Base-by-base conservation (phyloP, 2,329 filamentous ascomycete genomes). In the Fusarium clavum region DNA sequence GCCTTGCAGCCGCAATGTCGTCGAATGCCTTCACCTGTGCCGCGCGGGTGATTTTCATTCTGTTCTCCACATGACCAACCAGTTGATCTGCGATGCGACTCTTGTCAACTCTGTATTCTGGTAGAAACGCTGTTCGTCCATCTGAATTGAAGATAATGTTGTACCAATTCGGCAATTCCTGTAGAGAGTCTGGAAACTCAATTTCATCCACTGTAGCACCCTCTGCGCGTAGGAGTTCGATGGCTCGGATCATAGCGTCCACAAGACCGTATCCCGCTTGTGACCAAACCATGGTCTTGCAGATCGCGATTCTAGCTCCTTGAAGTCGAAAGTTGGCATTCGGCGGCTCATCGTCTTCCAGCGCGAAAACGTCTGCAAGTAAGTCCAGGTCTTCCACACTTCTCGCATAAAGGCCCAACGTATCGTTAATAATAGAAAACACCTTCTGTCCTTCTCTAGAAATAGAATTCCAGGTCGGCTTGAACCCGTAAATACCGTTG, bases 341-440 rank as follows among this genome's bases (percentile, higher is more conserved):
- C 0, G 60, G 55, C 3, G 76, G 70, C 2, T 79, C 74, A 62
- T 90, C 87, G 59, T 90, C 87, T 3, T 80, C 69, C 2, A 91
- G 71, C 0, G 78, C 79, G 56, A 90, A 88, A 0, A 85, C 79
- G 8, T 84, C 83, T 1, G 84, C 81, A 0, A 91, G 76, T 0
- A 90, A 76, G 48, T 87, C 77, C 3, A 91, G 74, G 67, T 91
- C 89, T 4, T 83, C 83, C 0, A 88, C 79, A 10, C 81, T 83
- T 0, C 89, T 83, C 0, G 86, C 82, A 61, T 85, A 90, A 3
- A 67, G 76, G 0, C 89, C 89, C 2, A 89, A 60, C 0, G 88
- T 91, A 72, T 91, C 89, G 8, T 88, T 89, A 77, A 1, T 61
- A 1, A 61, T 5, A 1, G 57, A 59, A 11, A 64, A 67, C 0